Evolutionary conservation across 1,139 yeast genomes (phyloP), one percentile per base, ranked within the genome.

Genomic region (Saccharomycopsis phalli): DNA sequence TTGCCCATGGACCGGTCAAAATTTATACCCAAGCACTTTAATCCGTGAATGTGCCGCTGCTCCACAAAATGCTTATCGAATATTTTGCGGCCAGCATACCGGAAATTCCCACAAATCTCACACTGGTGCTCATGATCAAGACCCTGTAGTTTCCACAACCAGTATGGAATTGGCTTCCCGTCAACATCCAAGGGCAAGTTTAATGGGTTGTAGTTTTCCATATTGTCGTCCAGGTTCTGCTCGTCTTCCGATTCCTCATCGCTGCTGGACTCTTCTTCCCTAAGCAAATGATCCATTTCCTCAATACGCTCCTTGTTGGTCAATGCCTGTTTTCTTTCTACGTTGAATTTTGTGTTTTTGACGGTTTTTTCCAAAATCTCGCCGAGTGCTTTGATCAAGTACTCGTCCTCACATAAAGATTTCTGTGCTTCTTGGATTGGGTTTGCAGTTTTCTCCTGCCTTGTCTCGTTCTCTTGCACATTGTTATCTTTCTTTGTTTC

Each of bases 131-230:
- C 74, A 40, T 74, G 72, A 44, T 83, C 86, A 10, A 88, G 65
- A 0, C 98, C 98, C 53, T 86, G 91, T 27, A 87, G 65, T 56
- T 88, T 91, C 68, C 77, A 88, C 22, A 91, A 63, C 99, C 99
- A 91, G 45, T 69, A 76, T 1, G 98, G 98, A 30, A 91, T 86
- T 0, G 97, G 96, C 31, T 71, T 71, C 0, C 97, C 97, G 58
- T 88, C 95, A 27, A 84, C 31, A 0, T 95, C 97, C 1, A 84
- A 49, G 0, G 95, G 95, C 41, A 84, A 59, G 47, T 80, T 75
- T 43, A 75, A 65, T 4, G 80, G 74, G 41, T 64, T 66, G 25
- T 42, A 45, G 35, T 40, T 44, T 4, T 47, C 47, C 16, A 52
- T 53, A 37, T 43, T 49, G 10, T 51, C 55, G 19, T 53, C 54